Percentiles rank a stretch among this genome's conserved stretches.
These are phyloP conservation scores for Haplosporangium sp. DNA, from an alignment of 371 early-diverging fungal genomes.

Conservation along the genomic window DNA sequence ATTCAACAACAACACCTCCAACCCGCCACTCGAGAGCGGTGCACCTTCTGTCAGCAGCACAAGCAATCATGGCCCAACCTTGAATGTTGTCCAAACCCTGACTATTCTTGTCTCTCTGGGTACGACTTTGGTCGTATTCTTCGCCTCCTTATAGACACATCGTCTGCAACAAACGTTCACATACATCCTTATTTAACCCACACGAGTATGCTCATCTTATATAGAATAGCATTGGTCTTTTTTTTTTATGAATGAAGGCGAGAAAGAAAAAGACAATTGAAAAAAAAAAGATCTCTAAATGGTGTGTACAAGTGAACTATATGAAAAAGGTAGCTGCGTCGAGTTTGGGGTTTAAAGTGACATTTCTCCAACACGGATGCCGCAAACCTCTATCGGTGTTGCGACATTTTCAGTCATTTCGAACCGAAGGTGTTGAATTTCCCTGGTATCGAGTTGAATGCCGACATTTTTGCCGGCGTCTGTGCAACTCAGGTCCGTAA, in stretches of 20 bases:
- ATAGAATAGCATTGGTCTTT: too few species aligned
- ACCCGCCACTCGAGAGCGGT: slow-evolving; percentile 26
- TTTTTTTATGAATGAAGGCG: background rate
- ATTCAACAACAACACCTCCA: background rate
- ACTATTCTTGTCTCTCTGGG: slow-evolving; percentile 28
- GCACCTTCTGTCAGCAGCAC: slow-evolving; percentile 29
- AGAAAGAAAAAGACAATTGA: background rate
- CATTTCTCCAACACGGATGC: slow-evolving; percentile 52
- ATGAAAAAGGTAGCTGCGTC: too few species aligned
- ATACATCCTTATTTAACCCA: too few species aligned
- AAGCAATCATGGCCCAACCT: slow-evolving; percentile 28
- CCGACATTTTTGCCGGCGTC: slow-evolving; percentile 25
- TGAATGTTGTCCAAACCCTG: slow-evolving; percentile 38
- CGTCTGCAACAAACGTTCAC: background rate
- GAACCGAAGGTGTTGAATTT: slow-evolving; percentile 38
- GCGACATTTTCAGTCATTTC: slow-evolving; percentile 28
- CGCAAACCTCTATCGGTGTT: slow-evolving; percentile 44
- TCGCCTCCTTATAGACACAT: slow-evolving; percentile 16
- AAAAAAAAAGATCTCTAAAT: background rate
- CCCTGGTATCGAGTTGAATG: slow-evolving; percentile 37
- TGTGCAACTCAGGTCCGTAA: slow-evolving; percentile 28
- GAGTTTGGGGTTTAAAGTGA: slow-evolving; percentile 9
- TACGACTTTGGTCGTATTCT: slow-evolving; percentile 14
- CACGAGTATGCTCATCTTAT: too few species aligned
- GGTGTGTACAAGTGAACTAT: too few species aligned